These are phyloP conservation scores for Quercus aquifolioides DNA, from an alignment of 306 rosid species.

Conservation along the genomic window DNA sequence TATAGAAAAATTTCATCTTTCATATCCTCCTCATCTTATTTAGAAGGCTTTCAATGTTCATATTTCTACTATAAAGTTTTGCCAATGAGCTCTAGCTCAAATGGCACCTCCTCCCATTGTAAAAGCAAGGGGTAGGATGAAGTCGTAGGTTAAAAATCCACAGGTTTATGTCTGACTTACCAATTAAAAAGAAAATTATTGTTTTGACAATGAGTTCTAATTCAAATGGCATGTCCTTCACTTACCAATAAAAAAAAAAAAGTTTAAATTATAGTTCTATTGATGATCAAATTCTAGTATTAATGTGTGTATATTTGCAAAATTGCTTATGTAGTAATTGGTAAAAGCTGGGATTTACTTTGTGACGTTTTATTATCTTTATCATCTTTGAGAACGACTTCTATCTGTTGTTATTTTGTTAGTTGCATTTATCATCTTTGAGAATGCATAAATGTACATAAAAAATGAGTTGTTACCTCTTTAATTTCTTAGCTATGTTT, in stretches of 20 bases:
- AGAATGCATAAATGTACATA: background rate
- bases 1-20: background rate
- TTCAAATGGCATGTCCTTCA: no score
- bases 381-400: background rate
- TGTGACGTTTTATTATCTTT: background rate
- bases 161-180: no score
- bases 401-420: background rate
- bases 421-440: background rate
- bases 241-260: no score
- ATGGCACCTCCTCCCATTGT: no score
- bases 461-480: background rate
- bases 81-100: no score
- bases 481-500: background rate
- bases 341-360: background rate
- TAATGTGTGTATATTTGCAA: background rate
- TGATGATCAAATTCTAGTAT: background rate
- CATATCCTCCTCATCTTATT: slow-evolving; percentile 1
- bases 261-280: background rate
- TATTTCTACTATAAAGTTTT: no score
- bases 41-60: background rate
- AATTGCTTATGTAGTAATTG: background rate
- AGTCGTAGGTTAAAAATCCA: no score
- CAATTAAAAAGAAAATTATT: no score
- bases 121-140: no score
- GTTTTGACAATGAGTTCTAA: no score